Evolutionary conservation across 2,329 filamentous ascomycete genomes (phyloP).

Genomic region (Lachnellula occidentalis): DNA sequence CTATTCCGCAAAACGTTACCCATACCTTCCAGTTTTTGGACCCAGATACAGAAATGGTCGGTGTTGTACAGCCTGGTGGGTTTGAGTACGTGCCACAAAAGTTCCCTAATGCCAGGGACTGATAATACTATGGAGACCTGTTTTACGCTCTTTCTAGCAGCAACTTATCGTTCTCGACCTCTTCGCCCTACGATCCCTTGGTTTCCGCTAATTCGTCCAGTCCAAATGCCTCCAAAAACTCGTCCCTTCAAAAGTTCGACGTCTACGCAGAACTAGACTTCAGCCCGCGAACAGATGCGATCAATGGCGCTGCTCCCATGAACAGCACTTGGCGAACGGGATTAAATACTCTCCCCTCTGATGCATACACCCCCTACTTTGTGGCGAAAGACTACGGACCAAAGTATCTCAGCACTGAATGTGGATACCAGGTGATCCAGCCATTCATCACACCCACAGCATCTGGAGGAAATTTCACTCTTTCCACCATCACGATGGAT

Average conservation of each 20-base stretch:
- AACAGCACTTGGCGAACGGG: slow-evolving; percentile 36
- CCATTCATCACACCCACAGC: slow-evolving; percentile 38
- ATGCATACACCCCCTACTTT: slow-evolving; percentile 35
- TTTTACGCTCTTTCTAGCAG: slow-evolving; percentile 36
- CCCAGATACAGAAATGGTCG: slow-evolving; percentile 42
- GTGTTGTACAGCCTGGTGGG: slow-evolving; percentile 42
- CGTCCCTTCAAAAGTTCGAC: slow-evolving; percentile 36
- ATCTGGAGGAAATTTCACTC: slow-evolving; percentile 38
- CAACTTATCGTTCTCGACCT: slow-evolving; percentile 33
- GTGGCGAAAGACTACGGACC: slow-evolving; percentile 42
- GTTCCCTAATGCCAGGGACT: slow-evolving; percentile 5
- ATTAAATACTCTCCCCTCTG: slow-evolving; percentile 30
- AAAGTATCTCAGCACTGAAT: slow-evolving; percentile 36
- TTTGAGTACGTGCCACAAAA: slow-evolving; percentile 34
- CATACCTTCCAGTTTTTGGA: slow-evolving; percentile 45
- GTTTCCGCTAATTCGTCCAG: slow-evolving; percentile 6
- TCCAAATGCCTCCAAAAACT: slow-evolving; percentile 29
- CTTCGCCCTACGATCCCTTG: slow-evolving; percentile 34
- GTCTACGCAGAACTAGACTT: slow-evolving; percentile 40
- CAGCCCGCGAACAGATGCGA: slow-evolving; percentile 35
- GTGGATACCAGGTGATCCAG: slow-evolving; percentile 39
- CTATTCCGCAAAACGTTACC: slow-evolving; percentile 39
- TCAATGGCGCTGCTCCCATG: slow-evolving; percentile 37
- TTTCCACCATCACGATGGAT: slow-evolving; percentile 39
- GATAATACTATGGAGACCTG: slow-evolving; percentile 26